These are phyloP conservation scores for Quercus alba DNA, from an alignment of 306 rosid species.

Conservation along the genomic window DNA sequence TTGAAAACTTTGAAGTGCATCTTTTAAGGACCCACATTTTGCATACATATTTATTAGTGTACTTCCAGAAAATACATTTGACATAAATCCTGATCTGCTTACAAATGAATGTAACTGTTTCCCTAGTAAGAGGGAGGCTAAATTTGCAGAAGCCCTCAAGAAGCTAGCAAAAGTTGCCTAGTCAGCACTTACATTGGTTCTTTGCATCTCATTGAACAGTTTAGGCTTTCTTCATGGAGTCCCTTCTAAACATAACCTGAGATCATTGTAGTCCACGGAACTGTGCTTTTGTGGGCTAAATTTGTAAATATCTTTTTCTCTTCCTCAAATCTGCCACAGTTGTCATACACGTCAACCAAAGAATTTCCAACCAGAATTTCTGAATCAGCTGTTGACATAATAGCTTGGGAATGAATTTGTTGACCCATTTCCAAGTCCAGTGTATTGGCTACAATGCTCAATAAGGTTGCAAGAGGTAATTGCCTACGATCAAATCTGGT, in stretches of 20 bases:
- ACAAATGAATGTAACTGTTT: constrained; percentile 66
- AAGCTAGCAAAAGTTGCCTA: constrained; percentile 78
- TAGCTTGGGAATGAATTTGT: constrained; percentile 73
- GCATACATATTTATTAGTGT: constrained; percentile 85
- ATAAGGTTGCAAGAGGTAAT: constrained; percentile 70
- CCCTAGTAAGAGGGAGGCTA: constrained; percentile 68
- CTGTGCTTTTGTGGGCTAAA: constrained; percentile 54
- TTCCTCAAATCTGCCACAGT: constrained; percentile 66
- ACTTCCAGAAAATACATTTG: constrained; percentile 80
- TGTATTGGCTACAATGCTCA: constrained; percentile 73
- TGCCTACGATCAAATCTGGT: constrained; percentile 62
- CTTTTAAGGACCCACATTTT: too few species aligned
- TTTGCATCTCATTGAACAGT: constrained; percentile 61
- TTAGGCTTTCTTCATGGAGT: constrained; percentile 59
- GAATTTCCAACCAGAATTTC: constrained; percentile 70
- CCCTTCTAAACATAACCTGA: constrained; percentile 73
- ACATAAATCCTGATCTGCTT: constrained; percentile 57
- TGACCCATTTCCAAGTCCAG: constrained; percentile 61
- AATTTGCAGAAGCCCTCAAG: constrained; percentile 66
- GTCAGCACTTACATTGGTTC: constrained; percentile 47
- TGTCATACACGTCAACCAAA: constrained; percentile 90
- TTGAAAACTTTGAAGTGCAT: too few species aligned
- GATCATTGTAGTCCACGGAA: constrained; percentile 90
- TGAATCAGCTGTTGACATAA: constrained; percentile 46
- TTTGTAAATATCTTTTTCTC: constrained; percentile 55